Evolutionary conservation across 2,329 filamentous ascomycete species (phyloP).

Genomic region (Dothistroma pini): DNA sequence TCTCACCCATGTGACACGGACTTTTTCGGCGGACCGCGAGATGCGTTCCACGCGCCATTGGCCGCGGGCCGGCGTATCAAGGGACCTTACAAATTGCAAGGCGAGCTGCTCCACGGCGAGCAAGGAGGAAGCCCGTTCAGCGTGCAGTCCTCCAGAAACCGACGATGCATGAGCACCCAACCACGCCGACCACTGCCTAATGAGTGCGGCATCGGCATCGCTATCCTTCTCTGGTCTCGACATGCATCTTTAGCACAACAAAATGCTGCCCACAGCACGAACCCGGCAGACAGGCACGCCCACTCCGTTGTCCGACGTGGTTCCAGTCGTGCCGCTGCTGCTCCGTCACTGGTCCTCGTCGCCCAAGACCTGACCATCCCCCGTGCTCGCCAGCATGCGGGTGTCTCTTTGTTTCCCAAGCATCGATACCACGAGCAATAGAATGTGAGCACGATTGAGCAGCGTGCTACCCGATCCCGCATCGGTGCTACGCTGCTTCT

Average conservation of each 20-base stretch:
- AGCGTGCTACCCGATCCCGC: neutral
- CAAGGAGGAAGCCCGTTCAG: neutral
- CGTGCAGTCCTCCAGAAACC: slow-evolving; percentile 7
- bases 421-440: slow-evolving; percentile 1
- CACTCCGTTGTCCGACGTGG: slow-evolving; percentile 19
- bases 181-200: slow-evolving; percentile 1
- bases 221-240: slow-evolving; percentile 10
- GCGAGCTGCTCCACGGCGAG: neutral
- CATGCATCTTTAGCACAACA: slow-evolving; percentile 13
- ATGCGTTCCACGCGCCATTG: slow-evolving; percentile 18
- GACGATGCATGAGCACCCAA: slow-evolving; percentile 12
- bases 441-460: slow-evolving; percentile 6
- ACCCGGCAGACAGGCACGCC: slow-evolving; percentile 13
- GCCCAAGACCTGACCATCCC: slow-evolving; percentile 1
- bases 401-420: slow-evolving; percentile 1
- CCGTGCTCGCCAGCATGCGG: slow-evolving; percentile 6
- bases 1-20: neutral
- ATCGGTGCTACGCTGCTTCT: neutral
- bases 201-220: slow-evolving; percentile 10
- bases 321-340: slow-evolving; percentile 18
- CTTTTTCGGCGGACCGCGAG: slow-evolving; percentile 7
- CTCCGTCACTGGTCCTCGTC: slow-evolving; percentile 10
- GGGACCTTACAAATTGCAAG: slow-evolving; percentile 7
- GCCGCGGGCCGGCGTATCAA: slow-evolving; percentile 10
- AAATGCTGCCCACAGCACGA: slow-evolving; percentile 4